Conservation (phyloP, 768 basidiomycete species). For the Lactarius sp. region DNA sequence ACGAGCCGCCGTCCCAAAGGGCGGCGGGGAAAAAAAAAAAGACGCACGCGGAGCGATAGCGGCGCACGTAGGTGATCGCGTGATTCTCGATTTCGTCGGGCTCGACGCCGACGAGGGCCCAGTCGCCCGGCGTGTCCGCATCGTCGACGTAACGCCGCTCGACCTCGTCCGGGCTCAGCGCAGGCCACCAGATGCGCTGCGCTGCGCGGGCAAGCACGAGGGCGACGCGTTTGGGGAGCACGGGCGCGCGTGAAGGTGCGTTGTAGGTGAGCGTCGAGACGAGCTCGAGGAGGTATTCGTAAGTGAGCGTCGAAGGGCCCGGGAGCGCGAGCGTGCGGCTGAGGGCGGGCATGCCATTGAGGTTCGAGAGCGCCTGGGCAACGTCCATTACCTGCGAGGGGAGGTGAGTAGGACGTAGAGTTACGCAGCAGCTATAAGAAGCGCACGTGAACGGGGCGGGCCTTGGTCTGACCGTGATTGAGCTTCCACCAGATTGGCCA, state of each 20-base stretch:
- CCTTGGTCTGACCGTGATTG: conserved; percentile 79
- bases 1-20: not conserved
- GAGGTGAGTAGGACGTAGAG: not conserved
- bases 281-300: conserved; percentile 74
- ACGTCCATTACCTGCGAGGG: conserved; percentile 77
- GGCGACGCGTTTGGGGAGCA: conserved; percentile 71
- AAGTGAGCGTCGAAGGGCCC: conserved; percentile 82
- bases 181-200: conserved; percentile 85
- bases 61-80: conserved; percentile 85
- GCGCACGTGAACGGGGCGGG: conserved; percentile 88
- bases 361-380: conserved; percentile 83
- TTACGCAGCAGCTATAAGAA: conserved; percentile 8
- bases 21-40: not conserved
- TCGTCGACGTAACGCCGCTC: conserved; percentile 85
- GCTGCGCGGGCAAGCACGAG: conserved; percentile 56
- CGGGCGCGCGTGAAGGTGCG: conserved; percentile 64
- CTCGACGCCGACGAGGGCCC: conserved; percentile 74
- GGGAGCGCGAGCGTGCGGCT: conserved; percentile 75
- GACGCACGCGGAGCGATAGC: conserved; percentile 85
- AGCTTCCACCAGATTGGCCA: conserved; percentile 94
- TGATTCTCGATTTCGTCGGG: conserved; percentile 84
- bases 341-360: conserved; percentile 57
- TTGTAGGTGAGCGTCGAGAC: conserved; percentile 77
- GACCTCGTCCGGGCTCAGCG: conserved; percentile 87
- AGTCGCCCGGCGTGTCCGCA: conserved; percentile 64